Base-by-base conservation (phyloP, 768 basidiomycete species). In the Leccinum fibrillosum region DNA sequence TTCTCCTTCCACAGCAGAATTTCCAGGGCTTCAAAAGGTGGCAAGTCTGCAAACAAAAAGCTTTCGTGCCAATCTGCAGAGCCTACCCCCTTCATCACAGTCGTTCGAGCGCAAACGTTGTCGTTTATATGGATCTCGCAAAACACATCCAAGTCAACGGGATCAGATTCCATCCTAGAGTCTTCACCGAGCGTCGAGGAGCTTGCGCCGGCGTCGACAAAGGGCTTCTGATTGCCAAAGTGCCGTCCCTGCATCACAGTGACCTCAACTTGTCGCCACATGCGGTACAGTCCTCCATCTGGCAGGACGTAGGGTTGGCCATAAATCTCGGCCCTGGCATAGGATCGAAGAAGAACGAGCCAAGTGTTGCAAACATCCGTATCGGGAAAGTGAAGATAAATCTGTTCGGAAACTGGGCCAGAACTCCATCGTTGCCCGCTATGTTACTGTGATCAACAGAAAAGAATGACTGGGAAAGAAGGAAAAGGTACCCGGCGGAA, bases 261-360 rank as follows among this genome's bases (percentile, higher is more conserved):
- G 25, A 94, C 75, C 61, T 90, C 84, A 23, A 94, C 79, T 69
- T 90, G 88, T 52, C 93, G 81, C 89, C 90, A 94, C 83, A 94
- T 89, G 55, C 92, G 86, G 72, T 90, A 92, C 11, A 89, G 82
- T 7, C 91, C 91, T 45, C 87, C 89, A 59, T 86, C 86, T 52
- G 72, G 66, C 21, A 82, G 77, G 39, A 77, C 76, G 62, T 79
- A 76, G 68, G 79, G 74, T 62, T 78, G 77, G 34, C 88, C 90
- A 67, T 92, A 90, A 55, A 88, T 83, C 71, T 93, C 92, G 1
- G 90, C 87, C 52, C 81, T 80, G 12, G 93, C 86, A 71, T 89
- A 92, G 3, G 92, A 90, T 58, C 86, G 85, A 55, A 94, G 77
- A 52, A 94, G 82, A 23, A 86, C 84, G 50, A 90, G 78, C 92